phyloP scores from a whole-genome alignment of 352 stramenopile species.

The Globisporangium perplexum region DNA sequence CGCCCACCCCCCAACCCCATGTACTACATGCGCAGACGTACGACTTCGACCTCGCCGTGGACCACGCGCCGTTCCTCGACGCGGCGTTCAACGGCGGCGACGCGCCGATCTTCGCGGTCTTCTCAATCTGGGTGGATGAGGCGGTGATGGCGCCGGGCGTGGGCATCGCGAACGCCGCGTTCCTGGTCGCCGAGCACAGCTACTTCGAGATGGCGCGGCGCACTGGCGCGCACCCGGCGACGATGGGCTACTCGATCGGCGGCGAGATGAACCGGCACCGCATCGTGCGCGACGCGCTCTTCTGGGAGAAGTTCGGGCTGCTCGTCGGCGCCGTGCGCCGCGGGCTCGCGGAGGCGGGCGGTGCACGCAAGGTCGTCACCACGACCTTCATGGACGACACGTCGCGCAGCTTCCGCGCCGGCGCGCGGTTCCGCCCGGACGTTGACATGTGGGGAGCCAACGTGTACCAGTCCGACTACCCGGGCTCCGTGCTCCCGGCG shows the following conservation, averaged over 20 bases:
- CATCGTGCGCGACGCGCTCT: constrained; percentile 37
- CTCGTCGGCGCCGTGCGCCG: constrained; percentile 45
- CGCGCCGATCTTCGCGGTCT: constrained; percentile 58
- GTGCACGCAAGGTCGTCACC: constrained; percentile 69
- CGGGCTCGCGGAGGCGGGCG: constrained; percentile 34
- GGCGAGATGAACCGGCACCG: constrained; percentile 73
- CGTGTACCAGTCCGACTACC: constrained; percentile 63
- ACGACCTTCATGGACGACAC: constrained; percentile 72
- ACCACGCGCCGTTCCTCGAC: constrained; percentile 51
- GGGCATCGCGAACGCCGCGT: constrained; percentile 21
- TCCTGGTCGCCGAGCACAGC: constrained; percentile 40
- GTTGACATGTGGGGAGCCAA: constrained; percentile 73
- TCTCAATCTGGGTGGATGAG: constrained; percentile 73
- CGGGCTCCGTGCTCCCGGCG: constrained; percentile 41
- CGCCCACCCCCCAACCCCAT: neutral
- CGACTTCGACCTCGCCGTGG: constrained; percentile 46
- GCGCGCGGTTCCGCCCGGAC: constrained; percentile 37
- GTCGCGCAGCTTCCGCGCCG: constrained; percentile 33
- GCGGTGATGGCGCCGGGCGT: constrained; percentile 33
- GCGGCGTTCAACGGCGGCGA: constrained; percentile 54
- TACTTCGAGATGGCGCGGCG: constrained; percentile 61
- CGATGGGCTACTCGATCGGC: constrained; percentile 72
- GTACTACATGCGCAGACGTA: too few species aligned
- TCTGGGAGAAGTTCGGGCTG: constrained; percentile 59
- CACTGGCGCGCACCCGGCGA: constrained; percentile 38